Percentiles rank a stretch among this genome's conserved stretches.
phyloP scores from a whole-genome alignment of 192 early-diverging fungal species.

The Chytriomyces sp. region DNA sequence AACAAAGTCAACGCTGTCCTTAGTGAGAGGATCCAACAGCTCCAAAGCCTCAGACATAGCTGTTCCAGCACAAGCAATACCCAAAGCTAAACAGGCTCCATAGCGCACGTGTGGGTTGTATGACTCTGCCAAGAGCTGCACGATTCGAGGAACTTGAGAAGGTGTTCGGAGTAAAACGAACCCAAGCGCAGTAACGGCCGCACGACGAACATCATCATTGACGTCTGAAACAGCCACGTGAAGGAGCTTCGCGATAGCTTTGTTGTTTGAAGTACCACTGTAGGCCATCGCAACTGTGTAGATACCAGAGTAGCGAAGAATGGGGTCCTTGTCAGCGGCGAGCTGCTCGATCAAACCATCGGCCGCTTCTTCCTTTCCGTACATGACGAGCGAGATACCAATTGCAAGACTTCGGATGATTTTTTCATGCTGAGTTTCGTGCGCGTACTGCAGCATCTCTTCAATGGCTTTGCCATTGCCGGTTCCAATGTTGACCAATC shows the following conservation, averaged over 20 bases:
- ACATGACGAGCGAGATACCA: constrained; percentile 96
- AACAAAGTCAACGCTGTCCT: constrained; percentile 97
- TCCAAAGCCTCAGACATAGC: constrained; percentile 89
- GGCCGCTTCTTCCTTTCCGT: constrained; percentile 93
- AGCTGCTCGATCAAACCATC: constrained; percentile 89
- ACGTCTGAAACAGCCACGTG: constrained; percentile 98
- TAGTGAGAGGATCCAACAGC: constrained; percentile 95
- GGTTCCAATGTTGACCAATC: constrained; percentile 96
- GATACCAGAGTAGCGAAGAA: constrained; percentile 95
- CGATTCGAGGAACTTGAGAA: constrained; percentile 96
- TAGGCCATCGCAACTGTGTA: constrained; percentile 98
- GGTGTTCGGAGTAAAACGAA: constrained; percentile 93
- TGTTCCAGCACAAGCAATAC: constrained; percentile 97
- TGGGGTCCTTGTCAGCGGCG: constrained; percentile 89
- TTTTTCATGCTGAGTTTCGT: constrained; percentile 99
- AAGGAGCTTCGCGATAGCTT: constrained; percentile 88
- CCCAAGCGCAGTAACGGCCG: constrained; percentile 94
- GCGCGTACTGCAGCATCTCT: constrained; percentile 97
- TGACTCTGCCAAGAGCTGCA: constrained; percentile 95
- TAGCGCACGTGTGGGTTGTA: constrained; percentile 99
- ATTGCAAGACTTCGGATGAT: constrained; percentile 96
- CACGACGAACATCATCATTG: constrained; percentile 99
- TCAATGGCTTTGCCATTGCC: constrained; percentile 78
- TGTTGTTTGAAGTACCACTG: constrained; percentile 96
- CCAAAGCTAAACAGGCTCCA: constrained; percentile 93